Percentiles rank a stretch among this genome's conserved stretches.
Evolutionary conservation across 2,329 filamentous ascomycete species (phyloP).

Genomic region (Fragosphaeria purpurea): DNA sequence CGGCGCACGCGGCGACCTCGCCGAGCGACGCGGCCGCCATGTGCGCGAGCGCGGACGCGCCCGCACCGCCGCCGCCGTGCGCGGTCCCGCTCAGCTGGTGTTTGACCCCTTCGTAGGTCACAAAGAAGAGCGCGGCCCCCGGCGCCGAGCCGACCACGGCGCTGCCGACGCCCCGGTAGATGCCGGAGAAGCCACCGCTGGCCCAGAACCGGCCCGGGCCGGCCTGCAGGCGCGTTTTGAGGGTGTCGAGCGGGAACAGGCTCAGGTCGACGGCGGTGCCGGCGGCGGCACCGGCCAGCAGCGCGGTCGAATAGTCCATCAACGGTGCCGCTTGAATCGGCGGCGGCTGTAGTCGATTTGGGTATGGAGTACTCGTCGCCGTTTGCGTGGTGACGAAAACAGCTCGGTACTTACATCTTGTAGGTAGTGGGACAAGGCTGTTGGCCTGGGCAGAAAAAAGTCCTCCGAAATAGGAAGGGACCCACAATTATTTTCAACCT

Average conservation of each 20-base stretch:
- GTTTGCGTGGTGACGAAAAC: too few species aligned
- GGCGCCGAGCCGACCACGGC: constrained; percentile 87
- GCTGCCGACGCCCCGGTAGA: constrained; percentile 86
- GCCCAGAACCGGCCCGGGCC: constrained; percentile 56
- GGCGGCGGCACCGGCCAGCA: constrained; percentile 76
- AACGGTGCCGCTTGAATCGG: too few species aligned
- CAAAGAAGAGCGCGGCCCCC: constrained; percentile 94
- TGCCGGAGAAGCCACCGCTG: constrained; percentile 78
- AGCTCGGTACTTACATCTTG: too few species aligned
- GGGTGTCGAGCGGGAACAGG: constrained; percentile 94
- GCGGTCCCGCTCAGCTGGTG: constrained; percentile 25
- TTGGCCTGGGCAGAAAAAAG: too few species aligned
- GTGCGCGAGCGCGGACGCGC: constrained; percentile 40
- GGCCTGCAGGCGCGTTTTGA: constrained; percentile 95
- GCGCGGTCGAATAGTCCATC: constrained; percentile 48
- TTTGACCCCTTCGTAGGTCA: constrained; percentile 78
- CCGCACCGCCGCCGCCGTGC: constrained; percentile 20
- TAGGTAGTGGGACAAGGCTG: too few species aligned
- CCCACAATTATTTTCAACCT: too few species aligned
- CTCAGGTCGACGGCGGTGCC: constrained; percentile 95
- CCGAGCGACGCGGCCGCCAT: constrained; percentile 80
- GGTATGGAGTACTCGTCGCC: too few species aligned
- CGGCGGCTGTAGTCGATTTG: too few species aligned
- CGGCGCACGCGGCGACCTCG: constrained; percentile 79
- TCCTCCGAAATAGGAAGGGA: too few species aligned